Evolutionary conservation across 2,329 filamentous ascomycete genomes (phyloP).

Genomic region (Penicillium verrucosum): DNA sequence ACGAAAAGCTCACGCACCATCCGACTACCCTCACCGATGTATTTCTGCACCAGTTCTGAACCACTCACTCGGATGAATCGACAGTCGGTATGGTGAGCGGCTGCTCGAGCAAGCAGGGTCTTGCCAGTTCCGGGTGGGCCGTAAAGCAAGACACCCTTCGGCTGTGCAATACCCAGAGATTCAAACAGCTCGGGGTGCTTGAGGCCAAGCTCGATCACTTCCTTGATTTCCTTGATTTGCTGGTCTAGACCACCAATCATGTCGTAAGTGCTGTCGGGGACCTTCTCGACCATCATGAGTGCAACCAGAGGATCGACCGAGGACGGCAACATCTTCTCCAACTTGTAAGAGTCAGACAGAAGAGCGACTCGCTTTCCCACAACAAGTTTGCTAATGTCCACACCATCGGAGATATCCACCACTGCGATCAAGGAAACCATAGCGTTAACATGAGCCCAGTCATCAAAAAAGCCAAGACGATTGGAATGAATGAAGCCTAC

Average conservation of each 20-base stretch:
- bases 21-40: conserved; percentile 94
- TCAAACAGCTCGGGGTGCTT: conserved; percentile 99
- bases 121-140: conserved; percentile 96
- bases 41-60: conserved; percentile 96
- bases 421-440: conserved; percentile 53
- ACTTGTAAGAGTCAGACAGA: conserved; percentile 95
- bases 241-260: conserved; percentile 99
- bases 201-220: conserved; percentile 96
- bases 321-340: conserved; percentile 96
- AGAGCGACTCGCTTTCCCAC: conserved; percentile 96
- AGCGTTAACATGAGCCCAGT: neutral
- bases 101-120: conserved; percentile 88
- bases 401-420: conserved; percentile 89
- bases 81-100: conserved; percentile 97
- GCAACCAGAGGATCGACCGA: conserved; percentile 98
- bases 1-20: conserved; percentile 99
- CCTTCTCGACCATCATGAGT: conserved; percentile 99
- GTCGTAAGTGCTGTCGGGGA: conserved; percentile 98
- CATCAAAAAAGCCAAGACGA: neutral
- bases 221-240: conserved; percentile 99
- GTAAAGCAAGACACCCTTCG: conserved; percentile 95
- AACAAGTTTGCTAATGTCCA: conserved; percentile 93
- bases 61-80: conserved; percentile 98
- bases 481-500: conserved; percentile 50
- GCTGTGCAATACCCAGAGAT: conserved; percentile 96